Evolutionary conservation across 352 stramenopile species (phyloP), one percentile per base, ranked within the genome.

Genomic region (Phytophthora melonis): DNA sequence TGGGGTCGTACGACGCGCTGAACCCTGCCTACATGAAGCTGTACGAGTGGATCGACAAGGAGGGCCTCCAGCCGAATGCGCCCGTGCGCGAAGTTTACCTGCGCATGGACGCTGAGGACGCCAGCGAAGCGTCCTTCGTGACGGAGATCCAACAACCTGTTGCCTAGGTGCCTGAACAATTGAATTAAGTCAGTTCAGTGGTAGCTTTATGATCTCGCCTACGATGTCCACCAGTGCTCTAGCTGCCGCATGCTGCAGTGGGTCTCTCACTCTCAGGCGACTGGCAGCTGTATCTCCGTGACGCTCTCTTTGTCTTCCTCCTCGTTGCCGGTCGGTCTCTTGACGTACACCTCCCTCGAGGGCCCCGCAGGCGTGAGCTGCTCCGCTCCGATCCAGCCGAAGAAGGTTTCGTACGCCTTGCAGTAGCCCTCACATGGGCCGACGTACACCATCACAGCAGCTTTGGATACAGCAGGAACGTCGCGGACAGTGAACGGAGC

Each of bases 331-430:
- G 43, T 77, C 27, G 79, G 63, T 74, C 76, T 79, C 32, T 68
- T 73, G 14, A 90, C 21, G 56, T 85, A 88, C 43, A 88, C 70
- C 43, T 90, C 82, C 18, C 82, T 78, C 13, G 77, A 74, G 11
- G 68, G 74, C 2, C 64, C 82, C 2, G 34, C 60, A 43, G 79
- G 66, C 1, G 57, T 72, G 36, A 84, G 60, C 9, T 74, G 64
- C 27, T 88, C 72, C 13, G 45, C 27, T 11, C 23, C 62, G 45
- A 88, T 74, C 80, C 80, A 90, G 18, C 18, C 47, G 54, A 81
- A 88, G 50, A 88, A 68, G 41, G 52, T 72, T 25, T 56, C 11
- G 69, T 90, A 90, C 11, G 66, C 66, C 5, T 47, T 36, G 5
- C 45, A 30, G n/a, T 84, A 73, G 0, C 63, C 66, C 9, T 73